phyloP scores from a whole-genome alignment of 2,329 filamentous ascomycete species.

The Diaporthe capsici region DNA sequence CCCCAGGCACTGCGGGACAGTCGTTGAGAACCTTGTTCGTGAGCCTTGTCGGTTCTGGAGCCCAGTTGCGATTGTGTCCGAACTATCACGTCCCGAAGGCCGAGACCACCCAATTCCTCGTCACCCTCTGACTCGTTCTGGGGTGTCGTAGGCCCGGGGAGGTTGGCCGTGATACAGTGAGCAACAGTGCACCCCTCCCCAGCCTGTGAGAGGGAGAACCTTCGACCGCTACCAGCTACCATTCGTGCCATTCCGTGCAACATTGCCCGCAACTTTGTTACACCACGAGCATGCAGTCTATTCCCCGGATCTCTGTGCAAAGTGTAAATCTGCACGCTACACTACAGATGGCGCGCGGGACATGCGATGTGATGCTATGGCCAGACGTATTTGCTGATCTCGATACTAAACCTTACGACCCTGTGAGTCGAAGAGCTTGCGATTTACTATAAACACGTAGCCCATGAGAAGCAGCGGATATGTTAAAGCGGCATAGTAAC shows the following conservation, averaged over 20 bases:
- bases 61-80: background rate
- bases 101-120: background rate
- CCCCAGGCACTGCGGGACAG: background rate
- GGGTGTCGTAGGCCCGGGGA: background rate
- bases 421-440: background rate
- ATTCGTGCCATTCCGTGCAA: background rate
- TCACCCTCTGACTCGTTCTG: constrained; percentile 7
- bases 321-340: background rate
- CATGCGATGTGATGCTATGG: background rate
- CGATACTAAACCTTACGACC: too few relatives aligned
- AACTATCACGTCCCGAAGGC: constrained; percentile 6
- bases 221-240: background rate
- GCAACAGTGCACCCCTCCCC: background rate
- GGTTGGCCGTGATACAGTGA: constrained; percentile 2
- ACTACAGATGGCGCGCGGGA: background rate
- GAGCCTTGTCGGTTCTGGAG: background rate
- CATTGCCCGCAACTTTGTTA: background rate
- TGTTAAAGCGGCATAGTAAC: background rate
- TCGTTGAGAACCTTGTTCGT: constrained; percentile 5
- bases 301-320: background rate
- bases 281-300: background rate
- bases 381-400: background rate
- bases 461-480: background rate
- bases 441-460: background rate
- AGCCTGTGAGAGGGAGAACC: background rate